Evolutionary conservation across 768 basidiomycete species (phyloP), one percentile per base, ranked within the genome.

Genomic region (Lentinula edodes): DNA sequence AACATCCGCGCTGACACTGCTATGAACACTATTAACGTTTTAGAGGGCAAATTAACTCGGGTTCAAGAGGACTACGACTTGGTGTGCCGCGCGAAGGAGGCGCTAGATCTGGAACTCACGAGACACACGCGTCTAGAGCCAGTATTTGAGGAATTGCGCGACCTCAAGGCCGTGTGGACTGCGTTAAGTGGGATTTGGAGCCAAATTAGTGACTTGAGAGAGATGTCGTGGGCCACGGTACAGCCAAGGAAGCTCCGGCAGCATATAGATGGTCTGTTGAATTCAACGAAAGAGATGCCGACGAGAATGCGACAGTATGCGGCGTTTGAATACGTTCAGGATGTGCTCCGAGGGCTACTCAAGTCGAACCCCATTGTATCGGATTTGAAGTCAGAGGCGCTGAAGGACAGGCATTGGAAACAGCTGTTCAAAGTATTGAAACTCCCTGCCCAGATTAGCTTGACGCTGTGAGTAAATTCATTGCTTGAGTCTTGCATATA

Each of bases 271-370:
- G 86, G 84, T n/a, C 80, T 98, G 51, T 75, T 98, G 56, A 79
- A 84, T 28, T 93, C 93, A n/a, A 98, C 96, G 23, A 93, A 95
- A 77, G 96, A 98, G 52, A 98, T 99, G 96, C 97, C 97, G 1
- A 96, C 93, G 41, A 82, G 95, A 63, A 99, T 98, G 97, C 85
- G 97, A 58, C 97, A 99, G 71, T 99, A 99, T 72, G 93, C 95
- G 8, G 97, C 97, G 0, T 99, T 98, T 70, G 97, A 98, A 79
- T 95, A 92, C 72, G 94, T 98, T 2, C 95, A 98, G 70, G 96
- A 99, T 46, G 83, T 89, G 20, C 80, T 99, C 58, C 84, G 90
- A 50, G 85, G 87, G 12, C 79, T 95, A 52, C 82, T 98, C 65
- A 98, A 97, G 76, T 88, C 91, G 41, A 98, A 99, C 71, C 71